These are phyloP conservation scores for Dysphania ambrosioides DNA, from an alignment of 148 eudicot species.

Conservation along the genomic window DNA sequence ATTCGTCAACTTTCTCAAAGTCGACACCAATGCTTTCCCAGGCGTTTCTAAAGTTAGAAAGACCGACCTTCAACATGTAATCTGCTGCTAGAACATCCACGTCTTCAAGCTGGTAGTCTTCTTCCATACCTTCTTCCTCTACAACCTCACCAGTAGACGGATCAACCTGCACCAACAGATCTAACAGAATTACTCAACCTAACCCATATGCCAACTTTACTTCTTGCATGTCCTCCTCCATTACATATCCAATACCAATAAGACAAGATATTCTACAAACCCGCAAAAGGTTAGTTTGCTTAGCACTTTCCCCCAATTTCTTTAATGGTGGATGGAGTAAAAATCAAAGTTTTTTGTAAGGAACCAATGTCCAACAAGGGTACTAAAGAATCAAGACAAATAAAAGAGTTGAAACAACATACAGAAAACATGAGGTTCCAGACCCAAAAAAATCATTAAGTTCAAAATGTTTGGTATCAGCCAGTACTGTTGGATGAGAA, in stretches of 20 bases:
- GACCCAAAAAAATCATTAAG: neutral
- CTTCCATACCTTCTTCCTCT: slow-evolving; percentile 97
- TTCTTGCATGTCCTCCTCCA: too few species aligned
- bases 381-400: neutral
- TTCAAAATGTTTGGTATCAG: neutral
- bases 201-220: neutral
- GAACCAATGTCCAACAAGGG: neutral
- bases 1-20: slow-evolving; percentile 81
- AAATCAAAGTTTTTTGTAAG: too few species aligned
- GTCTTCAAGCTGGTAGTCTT: slow-evolving; percentile 94
- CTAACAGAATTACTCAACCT: slow-evolving; percentile 2
- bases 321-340: neutral
- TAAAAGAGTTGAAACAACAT: neutral
- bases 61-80: slow-evolving; percentile 81
- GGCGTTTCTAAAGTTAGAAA: slow-evolving; percentile 88
- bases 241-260: neutral
- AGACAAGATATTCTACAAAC: neutral
- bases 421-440: neutral
- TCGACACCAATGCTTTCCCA: slow-evolving; percentile 92
- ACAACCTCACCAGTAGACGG: slow-evolving; percentile 80
- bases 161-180: slow-evolving; percentile 62
- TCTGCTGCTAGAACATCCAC: slow-evolving; percentile 90
- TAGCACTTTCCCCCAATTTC: too few species aligned
- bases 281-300: too few species aligned
- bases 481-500: neutral